Percentiles rank a stretch among this genome's conserved stretches.
Conservation (phyloP, 305 asterid genomes). For the Fraxinus sp. region DNA sequence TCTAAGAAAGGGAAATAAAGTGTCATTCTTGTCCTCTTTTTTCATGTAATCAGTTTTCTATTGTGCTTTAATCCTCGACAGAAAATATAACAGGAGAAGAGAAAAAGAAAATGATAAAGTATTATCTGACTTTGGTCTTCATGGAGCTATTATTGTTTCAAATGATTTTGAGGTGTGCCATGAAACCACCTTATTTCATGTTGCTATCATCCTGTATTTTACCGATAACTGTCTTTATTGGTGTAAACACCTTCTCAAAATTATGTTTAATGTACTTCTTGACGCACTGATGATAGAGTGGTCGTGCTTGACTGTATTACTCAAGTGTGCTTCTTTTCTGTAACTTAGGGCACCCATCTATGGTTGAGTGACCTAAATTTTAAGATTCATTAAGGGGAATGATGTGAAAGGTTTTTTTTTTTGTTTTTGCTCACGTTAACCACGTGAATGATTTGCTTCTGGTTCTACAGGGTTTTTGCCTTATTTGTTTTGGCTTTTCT, state of each 20-base stretch:
- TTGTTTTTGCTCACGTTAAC: not conserved
- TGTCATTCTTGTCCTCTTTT: not conserved
- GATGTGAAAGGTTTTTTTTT: conserved; percentile 4
- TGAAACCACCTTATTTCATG: not conserved
- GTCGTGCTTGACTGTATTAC: not conserved
- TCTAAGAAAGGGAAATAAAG: not conserved
- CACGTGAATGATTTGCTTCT: conserved; percentile 14
- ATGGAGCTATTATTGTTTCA: not conserved
- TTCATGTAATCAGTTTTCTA: not conserved
- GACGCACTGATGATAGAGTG: not conserved
- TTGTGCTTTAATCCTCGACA: not conserved
- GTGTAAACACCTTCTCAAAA: not conserved
- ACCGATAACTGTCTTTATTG: not conserved
- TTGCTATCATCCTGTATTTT: not conserved
- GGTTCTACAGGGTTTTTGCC: conserved; percentile 53
- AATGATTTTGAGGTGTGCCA: not conserved
- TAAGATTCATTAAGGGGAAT: conserved; percentile 2
- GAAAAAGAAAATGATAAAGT: not conserved
- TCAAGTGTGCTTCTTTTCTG: not conserved
- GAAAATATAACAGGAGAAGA: not conserved
- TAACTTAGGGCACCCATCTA: not conserved
- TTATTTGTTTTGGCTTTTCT: conserved; percentile 57
- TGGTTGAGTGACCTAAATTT: not conserved
- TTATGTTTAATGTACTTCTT: not conserved
- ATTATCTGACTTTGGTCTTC: not conserved